Evolutionary conservation across 2,329 filamentous ascomycete genomes (phyloP), one percentile per base, ranked within the genome.

Genomic region (Trichophyton benhamiae): DNA sequence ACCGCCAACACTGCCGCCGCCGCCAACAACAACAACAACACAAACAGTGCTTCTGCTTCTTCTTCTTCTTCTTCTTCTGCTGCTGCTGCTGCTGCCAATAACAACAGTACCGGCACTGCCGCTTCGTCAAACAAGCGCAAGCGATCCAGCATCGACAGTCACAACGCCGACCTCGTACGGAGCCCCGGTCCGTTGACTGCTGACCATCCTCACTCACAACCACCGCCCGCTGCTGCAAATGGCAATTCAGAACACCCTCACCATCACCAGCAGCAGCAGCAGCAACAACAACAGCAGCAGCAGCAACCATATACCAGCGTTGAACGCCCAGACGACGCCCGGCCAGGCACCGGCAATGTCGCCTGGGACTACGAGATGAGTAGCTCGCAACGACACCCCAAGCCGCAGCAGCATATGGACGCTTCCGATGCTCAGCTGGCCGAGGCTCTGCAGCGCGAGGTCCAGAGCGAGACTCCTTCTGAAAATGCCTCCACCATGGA

Each of bases 71-170:
- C 27, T 27, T 27, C 33, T 11, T 2, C 46, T 1, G 1, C 46
- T 11, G 9, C 5, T 13, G 33, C 33, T 13, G 33, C 9, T 4
- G 33, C 33, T n/a, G 15, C 8, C 30, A 36, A 25, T 17, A 22
- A 11, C 15, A 22, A 6, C 53, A 17, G 17, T 22, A 17, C 36
- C 13, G 17, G 11, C 22, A 53, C 27, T 27, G 15, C 22, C 11
- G 48, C 48, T 27, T 5, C n/a, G 3, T 52, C 46, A 15, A 33
- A 84, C 68, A 81, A 80, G 66, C 73, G 80, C 62, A 92, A 90
- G 73, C 82, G 88, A 63, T 89, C 88, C 5, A 76, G 79, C 53
- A 88, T 87, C 4, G 72, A 77, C 42, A 85, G 85, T 61, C 72
- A 69, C 62, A 71, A 73, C 62, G 73, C 66, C 58, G 69, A 74